Evolutionary conservation across 2,329 filamentous ascomycete genomes (phyloP), one percentile per base, ranked within the genome.

Genomic region (Fusarium dimerum): DNA sequence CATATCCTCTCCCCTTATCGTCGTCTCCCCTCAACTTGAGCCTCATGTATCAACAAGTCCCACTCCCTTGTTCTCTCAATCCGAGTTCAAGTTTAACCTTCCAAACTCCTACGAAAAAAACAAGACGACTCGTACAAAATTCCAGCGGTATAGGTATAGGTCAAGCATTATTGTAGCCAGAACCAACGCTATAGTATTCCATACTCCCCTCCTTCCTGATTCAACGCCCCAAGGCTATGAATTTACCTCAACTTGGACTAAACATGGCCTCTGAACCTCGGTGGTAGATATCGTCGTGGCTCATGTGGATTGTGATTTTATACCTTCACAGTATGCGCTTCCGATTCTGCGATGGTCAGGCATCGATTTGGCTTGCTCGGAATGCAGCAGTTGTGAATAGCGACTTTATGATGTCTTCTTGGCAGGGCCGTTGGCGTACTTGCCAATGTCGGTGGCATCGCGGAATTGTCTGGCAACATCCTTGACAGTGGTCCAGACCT

Each of bases 401-500:
- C 42, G 45, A 47, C 20, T 50, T 69, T 75, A 76, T 51, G 73
- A 74, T 45, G 72, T 70, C 72, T 76, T 76, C 71, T 76, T 76
- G 50, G 68, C 84, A 75, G 57, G 79, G 51, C 82, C 83, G 59
- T 78, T 79, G 57, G 85, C 72, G 75, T 93, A 94, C 72, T 85
- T 87, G 75, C 82, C 83, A 64, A 92, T 68, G 68, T 97, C 90
- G 40, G 92, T 96, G 50, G 81, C 81, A 64, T 91, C 86, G 70
- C 92, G 86, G 67, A 87, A 91, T 75, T 92, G 86, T 71, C 84
- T 82, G 47, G 86, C 79, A 44, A 81, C 73, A 56, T 78, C 78
- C 87, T 97, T 97, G 74, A 91, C 77, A 39, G 77, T 80, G 51
- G 88, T 87, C 93, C 93, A 97, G 47, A 81, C 83, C 69, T 93